These are phyloP conservation scores for Trematosphaeria pertusa DNA, from an alignment of 2,329 filamentous ascomycete genomes.

Conservation along the genomic window DNA sequence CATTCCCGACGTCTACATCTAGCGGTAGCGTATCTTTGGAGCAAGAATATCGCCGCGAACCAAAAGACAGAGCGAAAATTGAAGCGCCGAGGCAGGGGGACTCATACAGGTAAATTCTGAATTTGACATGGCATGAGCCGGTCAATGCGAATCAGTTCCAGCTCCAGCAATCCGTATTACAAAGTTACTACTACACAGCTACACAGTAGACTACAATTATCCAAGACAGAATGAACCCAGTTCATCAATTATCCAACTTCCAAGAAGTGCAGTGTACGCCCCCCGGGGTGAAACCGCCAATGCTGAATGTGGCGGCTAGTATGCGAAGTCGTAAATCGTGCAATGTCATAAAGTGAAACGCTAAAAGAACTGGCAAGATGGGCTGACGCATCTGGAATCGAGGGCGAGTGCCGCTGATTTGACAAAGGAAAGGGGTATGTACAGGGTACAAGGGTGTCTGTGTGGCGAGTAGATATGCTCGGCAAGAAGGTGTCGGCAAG, in stretches of 20 bases:
- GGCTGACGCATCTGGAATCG: neutral
- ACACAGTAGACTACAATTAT: conserved; percentile 4
- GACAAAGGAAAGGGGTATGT: conserved; percentile 13
- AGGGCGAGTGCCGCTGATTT: neutral
- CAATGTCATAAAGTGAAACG: conserved; percentile 3
- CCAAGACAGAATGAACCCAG: neutral
- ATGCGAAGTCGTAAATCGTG: conserved; percentile 12
- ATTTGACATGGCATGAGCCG: too few relatives aligned
- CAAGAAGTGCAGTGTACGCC: neutral
- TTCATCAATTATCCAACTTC: conserved; percentile 2
- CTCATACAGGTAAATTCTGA: too few relatives aligned
- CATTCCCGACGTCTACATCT: too few relatives aligned
- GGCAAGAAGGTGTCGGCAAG: neutral
- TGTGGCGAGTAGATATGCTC: conserved; percentile 1
- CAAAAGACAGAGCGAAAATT: too few relatives aligned
- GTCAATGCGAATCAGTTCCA: too few relatives aligned
- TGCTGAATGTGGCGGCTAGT: conserved; percentile 1
- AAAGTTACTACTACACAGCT: too few relatives aligned
- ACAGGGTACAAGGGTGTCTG: conserved; percentile 9
- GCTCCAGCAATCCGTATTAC: too few relatives aligned
- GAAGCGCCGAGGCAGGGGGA: too few relatives aligned
- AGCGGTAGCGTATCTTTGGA: too few relatives aligned
- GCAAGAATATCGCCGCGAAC: too few relatives aligned
- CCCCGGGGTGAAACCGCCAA: neutral
- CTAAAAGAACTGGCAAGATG: too few relatives aligned